phyloP scores from a whole-genome alignment of 2,329 filamentous ascomycete genomes.

The Beauveria asiatica region DNA sequence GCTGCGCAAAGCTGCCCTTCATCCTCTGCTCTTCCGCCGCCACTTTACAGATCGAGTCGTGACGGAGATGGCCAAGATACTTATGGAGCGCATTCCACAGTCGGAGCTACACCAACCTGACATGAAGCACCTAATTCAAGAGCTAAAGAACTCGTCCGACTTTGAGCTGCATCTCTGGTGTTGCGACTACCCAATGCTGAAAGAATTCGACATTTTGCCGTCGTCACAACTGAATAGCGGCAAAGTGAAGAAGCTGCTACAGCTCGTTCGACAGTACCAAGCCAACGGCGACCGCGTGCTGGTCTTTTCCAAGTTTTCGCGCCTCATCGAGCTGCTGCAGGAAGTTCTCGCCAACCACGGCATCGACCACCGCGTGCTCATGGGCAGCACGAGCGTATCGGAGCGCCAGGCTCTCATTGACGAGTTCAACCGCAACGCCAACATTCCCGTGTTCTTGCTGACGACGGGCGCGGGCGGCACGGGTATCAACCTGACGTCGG shows the following conservation, averaged over 20 bases:
- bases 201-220: constrained; percentile 43
- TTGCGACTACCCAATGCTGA: constrained; percentile 48
- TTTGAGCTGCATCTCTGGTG: constrained; percentile 61
- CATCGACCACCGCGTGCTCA: constrained; percentile 76
- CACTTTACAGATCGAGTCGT: constrained; percentile 70
- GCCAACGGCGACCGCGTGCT: constrained; percentile 77
- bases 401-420: constrained; percentile 84
- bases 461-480: constrained; percentile 94
- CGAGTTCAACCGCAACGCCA: constrained; percentile 65
- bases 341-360: constrained; percentile 65
- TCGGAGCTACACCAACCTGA: constrained; percentile 44
- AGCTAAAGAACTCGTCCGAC: constrained; percentile 51
- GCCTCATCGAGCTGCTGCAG: constrained; percentile 83
- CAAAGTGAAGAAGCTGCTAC: constrained; percentile 74
- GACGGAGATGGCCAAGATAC: constrained; percentile 66
- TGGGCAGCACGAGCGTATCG: constrained; percentile 73
- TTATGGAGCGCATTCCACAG: constrained; percentile 60
- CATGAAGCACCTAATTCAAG: constrained; percentile 43
- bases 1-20: constrained; percentile 83
- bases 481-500: constrained; percentile 89
- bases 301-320: constrained; percentile 89
- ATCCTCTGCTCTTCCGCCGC: constrained; percentile 78
- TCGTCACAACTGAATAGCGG: constrained; percentile 56
- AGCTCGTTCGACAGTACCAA: constrained; percentile 65
- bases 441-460: constrained; percentile 84